These are phyloP conservation scores for Euptelea pleiosperma DNA, from an alignment of 164 flowering plant genomes.

Conservation along the genomic window DNA sequence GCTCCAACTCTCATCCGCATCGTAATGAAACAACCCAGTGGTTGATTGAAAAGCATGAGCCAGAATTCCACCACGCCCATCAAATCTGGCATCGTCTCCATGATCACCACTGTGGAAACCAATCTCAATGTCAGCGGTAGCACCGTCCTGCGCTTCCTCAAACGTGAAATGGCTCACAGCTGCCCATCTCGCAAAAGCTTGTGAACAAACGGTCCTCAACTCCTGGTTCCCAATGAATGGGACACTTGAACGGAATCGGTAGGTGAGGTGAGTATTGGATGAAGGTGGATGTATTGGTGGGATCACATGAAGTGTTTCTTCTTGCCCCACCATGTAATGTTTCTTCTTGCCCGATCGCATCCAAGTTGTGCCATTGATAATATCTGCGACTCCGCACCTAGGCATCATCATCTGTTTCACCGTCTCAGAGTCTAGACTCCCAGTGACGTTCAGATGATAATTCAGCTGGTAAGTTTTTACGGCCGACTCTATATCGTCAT, in stretches of 20 bases:
- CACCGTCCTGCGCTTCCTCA: background rate
- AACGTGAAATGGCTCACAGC: background rate
- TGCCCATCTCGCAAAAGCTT: slow-evolving; percentile 4
- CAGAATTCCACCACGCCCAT: background rate
- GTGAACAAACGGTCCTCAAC: background rate
- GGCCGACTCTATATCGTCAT: background rate
- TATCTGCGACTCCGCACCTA: slow-evolving; percentile 8
- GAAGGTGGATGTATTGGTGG: background rate
- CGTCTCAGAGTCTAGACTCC: background rate
- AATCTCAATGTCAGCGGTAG: background rate
- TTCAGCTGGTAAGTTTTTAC: slow-evolving; percentile 5
- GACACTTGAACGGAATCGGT: background rate
- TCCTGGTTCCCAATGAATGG: background rate
- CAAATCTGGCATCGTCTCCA: background rate
- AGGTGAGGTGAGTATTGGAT: background rate
- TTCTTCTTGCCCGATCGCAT: background rate
- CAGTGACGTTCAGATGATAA: background rate
- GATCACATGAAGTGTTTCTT: background rate
- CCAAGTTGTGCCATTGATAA: background rate
- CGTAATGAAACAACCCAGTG: background rate
- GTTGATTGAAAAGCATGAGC: background rate
- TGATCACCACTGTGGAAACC: background rate
- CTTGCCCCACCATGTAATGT: background rate
- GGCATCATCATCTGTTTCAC: slow-evolving; percentile 8
- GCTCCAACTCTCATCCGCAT: background rate